Base-by-base conservation (phyloP, 371 early-diverging fungal species). In the Mucor piriformis region DNA sequence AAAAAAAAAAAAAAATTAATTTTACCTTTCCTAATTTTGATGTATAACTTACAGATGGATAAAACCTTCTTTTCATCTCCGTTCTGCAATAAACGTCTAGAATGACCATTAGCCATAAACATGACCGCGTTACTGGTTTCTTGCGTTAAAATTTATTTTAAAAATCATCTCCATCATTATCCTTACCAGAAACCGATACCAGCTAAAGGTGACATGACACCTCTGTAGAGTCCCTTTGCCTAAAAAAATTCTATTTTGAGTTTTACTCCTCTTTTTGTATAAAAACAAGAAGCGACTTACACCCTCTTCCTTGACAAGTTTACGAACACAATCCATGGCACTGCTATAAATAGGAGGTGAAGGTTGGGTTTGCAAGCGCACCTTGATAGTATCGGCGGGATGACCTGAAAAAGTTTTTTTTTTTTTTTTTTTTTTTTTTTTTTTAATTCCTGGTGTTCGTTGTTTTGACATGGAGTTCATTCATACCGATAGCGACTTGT, bases 151-250 rank as follows among this genome's bases (percentile, higher is more conserved):
- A 47, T 42, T n/a, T n/a, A 3, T 38, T 38, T 38, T 38, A 12
- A n/a, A n/a, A 1, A 6, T 50, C 18, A 20, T 11, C 21, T 34
- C 21, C 21, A 29, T 37, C 20, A 10, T 50, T 12, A 2, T 18
- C 12, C 61, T 49, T 74, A 87, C 88, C 92, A 92, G 35, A 93
- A 83, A 44, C 93, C 95, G 58, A 92, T 89, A n/a, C 94, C 95
- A 53, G 87, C 81, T 63, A 95, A 66, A 3, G 95, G 95, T 5
- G 92, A 91, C 10, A 84, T 80, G 11, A 91, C 90, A 55, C 95
- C 95, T 70, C 88, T 88, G 74, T 93, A 94, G 8, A 95, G 70
- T 42, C 90, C 95, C 34, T 76, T 68, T 12, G 84, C 70, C 84
- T 88, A 29, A 8, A 44, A n/a, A 42, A 42, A 43, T n/a, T n/a